Evolutionary conservation across 208 protist genomes (phyloP).

Genomic region (Trypanosomatidae sp.): DNA sequence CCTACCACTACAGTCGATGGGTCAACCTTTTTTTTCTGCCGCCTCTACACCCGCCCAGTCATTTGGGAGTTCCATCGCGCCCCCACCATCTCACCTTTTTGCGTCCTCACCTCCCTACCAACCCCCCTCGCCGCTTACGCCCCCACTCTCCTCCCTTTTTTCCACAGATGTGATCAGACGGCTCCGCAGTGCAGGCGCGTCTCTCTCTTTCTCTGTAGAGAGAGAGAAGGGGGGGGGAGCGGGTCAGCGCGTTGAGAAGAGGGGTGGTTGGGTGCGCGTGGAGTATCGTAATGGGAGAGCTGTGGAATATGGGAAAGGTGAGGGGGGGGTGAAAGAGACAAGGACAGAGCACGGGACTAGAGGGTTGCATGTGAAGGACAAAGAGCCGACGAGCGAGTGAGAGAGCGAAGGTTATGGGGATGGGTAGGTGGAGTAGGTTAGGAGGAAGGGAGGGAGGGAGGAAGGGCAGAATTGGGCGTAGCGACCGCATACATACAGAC

Average conservation of each 20-base stretch:
- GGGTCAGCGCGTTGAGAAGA: neutral
- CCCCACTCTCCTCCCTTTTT: neutral
- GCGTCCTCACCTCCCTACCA: neutral
- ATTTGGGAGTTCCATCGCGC: neutral
- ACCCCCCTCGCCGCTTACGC: neutral
- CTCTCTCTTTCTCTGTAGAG: neutral
- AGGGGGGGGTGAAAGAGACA: neutral
- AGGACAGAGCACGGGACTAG: neutral
- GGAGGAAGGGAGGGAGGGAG: neutral
- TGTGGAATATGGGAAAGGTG: neutral
- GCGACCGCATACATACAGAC: neutral
- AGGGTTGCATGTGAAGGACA: neutral
- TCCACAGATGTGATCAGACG: neutral
- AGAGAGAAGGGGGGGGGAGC: neutral
- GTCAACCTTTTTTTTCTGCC: neutral
- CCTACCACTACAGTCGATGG: neutral
- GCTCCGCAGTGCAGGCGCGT: neutral
- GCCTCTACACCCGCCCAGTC: neutral
- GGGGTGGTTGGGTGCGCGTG: neutral
- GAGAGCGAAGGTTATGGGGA: neutral
- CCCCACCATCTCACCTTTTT: neutral
- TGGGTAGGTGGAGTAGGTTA: neutral
- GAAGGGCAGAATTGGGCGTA: neutral
- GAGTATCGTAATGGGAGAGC: neutral
- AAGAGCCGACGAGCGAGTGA: neutral